Evolutionary conservation across 352 stramenopile species (phyloP), one percentile per base, ranked within the genome.

Genomic region (Pythium aristosporum): DNA sequence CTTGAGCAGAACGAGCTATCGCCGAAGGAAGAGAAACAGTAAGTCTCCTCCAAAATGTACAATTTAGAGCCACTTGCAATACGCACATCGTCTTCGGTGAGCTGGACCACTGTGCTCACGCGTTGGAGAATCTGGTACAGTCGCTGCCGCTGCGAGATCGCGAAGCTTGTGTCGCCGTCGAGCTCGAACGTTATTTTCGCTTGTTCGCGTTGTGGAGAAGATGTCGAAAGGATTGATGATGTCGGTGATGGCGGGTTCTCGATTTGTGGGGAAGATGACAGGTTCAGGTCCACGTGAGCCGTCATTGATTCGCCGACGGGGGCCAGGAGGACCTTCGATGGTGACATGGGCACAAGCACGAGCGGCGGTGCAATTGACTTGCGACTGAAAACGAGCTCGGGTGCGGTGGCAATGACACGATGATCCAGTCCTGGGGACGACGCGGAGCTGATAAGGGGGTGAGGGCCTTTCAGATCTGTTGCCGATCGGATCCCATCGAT

Each of bases 81-180:
- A 61, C 71, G 30, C 53, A 87, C 80, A 57, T 92, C 74, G 41
- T 90, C 76, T 63, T 92, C 83, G 47, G 67, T 64, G 39, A 92
- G 65, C 1, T 61, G 32, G 11, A 83, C 59, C n/a, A 85, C 51
- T 0, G 71, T 61, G 44, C 71, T 85, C 50, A 92, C 59, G 5
- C 72, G 77, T 47, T 88, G 85, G 34, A 92, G 71, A 46, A 85
- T 80, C 51, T 86, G 74, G 63, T 92, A 92, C 39, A 92, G 55
- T 13, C 74, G 76, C 46, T 78, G 75, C 28, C 77, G 72, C 32
- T 89, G 74, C 0, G 83, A 92, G 46, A 84, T 56, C 0, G 74
- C 73, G 18, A 92, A 68, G 16, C 61, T 71, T 2, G 69, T 61
- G 2, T 59, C 65, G 12, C 77, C 77, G 37, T 79, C 72, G 2